Percentiles rank a stretch among this genome's conserved stretches.
Conservation (phyloP, 176 grass and related monocot genomes). For the Eleusine indica region DNA sequence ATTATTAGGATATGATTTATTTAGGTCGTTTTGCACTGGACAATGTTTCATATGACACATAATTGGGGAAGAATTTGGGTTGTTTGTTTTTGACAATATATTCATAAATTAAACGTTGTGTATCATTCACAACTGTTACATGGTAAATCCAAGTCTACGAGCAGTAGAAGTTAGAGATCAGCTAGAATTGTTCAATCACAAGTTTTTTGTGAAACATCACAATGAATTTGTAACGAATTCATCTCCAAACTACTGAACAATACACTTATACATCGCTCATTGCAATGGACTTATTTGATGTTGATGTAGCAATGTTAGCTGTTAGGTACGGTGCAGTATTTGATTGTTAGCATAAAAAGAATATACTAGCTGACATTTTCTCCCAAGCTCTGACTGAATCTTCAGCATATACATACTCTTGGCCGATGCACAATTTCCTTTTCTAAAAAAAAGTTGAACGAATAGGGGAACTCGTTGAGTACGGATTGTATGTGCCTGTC, state of each 20-base stretch:
- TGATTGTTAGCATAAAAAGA: neutral
- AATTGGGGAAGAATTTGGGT: neutral
- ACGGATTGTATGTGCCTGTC: neutral
- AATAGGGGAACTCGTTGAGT: neutral
- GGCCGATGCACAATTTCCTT: neutral
- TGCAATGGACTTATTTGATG: neutral
- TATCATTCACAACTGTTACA: no score
- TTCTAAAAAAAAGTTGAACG: neutral
- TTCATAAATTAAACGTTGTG: no score
- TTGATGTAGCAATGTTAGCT: neutral
- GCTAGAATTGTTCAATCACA: no score
- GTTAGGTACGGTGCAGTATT: neutral
- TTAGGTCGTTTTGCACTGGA: neutral
- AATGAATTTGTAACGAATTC: no score
- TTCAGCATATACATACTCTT: neutral
- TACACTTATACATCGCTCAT: no score
- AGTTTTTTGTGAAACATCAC: no score
- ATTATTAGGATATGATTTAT: constrained; percentile 9
- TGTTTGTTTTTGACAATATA: neutral
- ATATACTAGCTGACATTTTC: neutral
- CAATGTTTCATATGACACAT: neutral
- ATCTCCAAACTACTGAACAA: no score
- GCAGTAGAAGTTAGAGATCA: no score
- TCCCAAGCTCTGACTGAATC: neutral
- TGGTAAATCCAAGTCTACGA: no score